phyloP scores from a whole-genome alignment of 768 basidiomycete genomes.

The Hygrocybe punicea region DNA sequence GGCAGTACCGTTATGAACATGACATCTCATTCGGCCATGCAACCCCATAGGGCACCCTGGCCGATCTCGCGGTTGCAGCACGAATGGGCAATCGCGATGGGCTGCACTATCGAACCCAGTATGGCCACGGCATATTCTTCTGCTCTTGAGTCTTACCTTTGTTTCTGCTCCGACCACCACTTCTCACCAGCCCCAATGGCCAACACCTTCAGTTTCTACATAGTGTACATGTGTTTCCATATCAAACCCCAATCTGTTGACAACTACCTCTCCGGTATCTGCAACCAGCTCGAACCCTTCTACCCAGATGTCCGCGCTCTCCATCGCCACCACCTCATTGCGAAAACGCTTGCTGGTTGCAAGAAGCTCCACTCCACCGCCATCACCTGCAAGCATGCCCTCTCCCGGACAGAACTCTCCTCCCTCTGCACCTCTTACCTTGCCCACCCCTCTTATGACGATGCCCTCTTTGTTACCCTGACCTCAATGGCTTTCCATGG shows the following conservation, averaged over 20 bases:
- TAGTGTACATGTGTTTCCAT: conserved; percentile 34
- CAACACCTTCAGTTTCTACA: conserved; percentile 37
- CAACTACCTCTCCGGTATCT: conserved; percentile 39
- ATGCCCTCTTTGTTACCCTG: background rate
- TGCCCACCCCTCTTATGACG: background rate
- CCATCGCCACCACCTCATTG: conserved; percentile 21
- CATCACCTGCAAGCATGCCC: conserved; percentile 18
- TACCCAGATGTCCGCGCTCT: conserved; percentile 28
- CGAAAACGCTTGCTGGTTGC: conserved; percentile 23
- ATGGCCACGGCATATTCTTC: conserved; percentile 28
- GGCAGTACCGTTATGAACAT: conserved; percentile 21
- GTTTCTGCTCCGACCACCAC: conserved; percentile 31
- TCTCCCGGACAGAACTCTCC: conserved; percentile 5
- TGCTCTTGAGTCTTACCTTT: conserved; percentile 37
- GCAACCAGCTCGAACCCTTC: conserved; percentile 27
- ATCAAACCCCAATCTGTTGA: conserved; percentile 22
- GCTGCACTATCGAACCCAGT: conserved; percentile 24
- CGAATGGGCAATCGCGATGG: conserved; percentile 33
- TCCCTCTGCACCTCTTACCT: background rate
- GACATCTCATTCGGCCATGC: conserved; percentile 16
- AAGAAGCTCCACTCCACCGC: conserved; percentile 10
- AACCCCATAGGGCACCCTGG: conserved; percentile 32
- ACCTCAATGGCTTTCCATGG: background rate
- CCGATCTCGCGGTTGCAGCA: conserved; percentile 22
- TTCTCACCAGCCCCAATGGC: conserved; percentile 36